phyloP scores from a whole-genome alignment of 345 rosid genomes.

The Gossypium arboreum region DNA sequence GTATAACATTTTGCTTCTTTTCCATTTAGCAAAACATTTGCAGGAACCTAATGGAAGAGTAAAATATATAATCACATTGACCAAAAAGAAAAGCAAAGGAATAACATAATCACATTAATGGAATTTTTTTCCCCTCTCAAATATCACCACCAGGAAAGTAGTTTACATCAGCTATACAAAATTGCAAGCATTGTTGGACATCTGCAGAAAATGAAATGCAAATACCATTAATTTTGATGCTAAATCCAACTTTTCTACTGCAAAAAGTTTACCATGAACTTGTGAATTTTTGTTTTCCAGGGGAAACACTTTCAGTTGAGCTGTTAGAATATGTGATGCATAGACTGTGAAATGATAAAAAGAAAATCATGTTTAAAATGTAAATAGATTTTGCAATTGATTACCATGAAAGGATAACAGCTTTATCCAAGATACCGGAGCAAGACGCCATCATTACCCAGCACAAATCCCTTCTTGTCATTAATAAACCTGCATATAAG shows the following conservation, averaged over 20 bases:
- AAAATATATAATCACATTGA: not conserved
- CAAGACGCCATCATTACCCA: constrained; percentile 90
- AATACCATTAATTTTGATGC: not conserved
- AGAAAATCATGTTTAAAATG: not conserved
- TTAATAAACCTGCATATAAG: constrained; percentile 58
- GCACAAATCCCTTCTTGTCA: constrained; percentile 69
- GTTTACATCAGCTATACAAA: constrained; percentile 25
- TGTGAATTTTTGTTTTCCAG: not conserved
- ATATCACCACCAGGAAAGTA: not conserved
- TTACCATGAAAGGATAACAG: constrained; percentile 21
- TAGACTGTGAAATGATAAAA: not conserved
- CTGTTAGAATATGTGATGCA: not conserved
- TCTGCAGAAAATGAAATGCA: constrained; percentile 14
- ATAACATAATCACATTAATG: not conserved
- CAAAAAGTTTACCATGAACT: not conserved
- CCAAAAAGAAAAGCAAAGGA: not conserved
- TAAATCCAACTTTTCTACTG: not conserved
- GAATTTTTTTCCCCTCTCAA: not conserved
- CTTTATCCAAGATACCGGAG: constrained; percentile 84
- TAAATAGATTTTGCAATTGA: not conserved
- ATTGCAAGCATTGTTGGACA: constrained; percentile 24
- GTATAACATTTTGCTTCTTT: not conserved
- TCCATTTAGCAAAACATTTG: not conserved
- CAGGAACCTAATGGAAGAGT: not conserved
- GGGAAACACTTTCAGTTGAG: not conserved